Percentiles rank a stretch among this genome's conserved stretches.
These are phyloP conservation scores for Hsuehochloa calcarea DNA, from an alignment of 176 grass and related monocot genomes.

Conservation along the genomic window DNA sequence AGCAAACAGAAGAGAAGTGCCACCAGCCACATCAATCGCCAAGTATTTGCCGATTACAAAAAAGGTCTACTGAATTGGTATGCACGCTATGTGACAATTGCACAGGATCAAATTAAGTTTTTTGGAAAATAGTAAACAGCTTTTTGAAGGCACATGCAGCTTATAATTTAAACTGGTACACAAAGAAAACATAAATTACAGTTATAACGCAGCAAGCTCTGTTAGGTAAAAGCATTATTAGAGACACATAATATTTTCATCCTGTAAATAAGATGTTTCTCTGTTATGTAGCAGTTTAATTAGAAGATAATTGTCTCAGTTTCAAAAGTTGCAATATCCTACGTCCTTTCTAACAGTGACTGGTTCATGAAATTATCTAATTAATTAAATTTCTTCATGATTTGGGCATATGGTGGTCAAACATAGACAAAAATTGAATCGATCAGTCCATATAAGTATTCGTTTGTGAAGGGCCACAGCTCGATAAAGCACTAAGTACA, in stretches of 20 bases:
- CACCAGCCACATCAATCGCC: not conserved
- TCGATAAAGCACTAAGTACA: constrained; percentile 12
- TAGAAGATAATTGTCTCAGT: not conserved
- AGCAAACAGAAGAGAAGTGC: not conserved
- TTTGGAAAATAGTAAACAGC: not conserved
- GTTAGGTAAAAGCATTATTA: not conserved
- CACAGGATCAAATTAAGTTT: not conserved
- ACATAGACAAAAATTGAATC: not conserved
- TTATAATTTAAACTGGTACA: not conserved
- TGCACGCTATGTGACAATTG: not conserved
- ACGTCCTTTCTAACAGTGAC: not conserved
- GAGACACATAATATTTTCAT: not conserved
- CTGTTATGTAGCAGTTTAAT: not conserved
- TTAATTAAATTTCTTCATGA: not conserved
- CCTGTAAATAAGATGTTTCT: not conserved
- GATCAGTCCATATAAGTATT: not conserved
- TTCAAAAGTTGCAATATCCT: not conserved
- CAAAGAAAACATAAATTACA: not conserved
- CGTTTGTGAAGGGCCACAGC: not conserved
- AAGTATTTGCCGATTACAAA: not conserved
- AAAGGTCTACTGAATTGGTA: not conserved
- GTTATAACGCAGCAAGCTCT: not conserved
- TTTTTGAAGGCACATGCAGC: not conserved
- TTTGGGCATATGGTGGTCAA: constrained; percentile 5
- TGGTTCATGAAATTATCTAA: not conserved